These are phyloP conservation scores for Beta corolliflora DNA, from an alignment of 179 eudicot species.

Conservation along the genomic window DNA sequence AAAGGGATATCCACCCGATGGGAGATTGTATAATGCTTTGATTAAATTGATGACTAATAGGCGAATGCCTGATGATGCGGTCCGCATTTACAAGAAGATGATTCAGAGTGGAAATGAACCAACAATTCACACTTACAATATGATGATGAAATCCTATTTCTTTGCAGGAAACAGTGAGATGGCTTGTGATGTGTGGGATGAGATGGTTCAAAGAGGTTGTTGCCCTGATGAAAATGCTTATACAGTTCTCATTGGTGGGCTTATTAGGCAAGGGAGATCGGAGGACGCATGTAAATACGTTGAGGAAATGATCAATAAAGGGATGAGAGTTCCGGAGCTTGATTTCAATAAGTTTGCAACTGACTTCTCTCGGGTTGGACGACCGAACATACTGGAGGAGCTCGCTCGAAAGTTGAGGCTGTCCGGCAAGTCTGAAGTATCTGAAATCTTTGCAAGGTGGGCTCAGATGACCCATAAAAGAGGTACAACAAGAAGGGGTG, in stretches of 20 bases:
- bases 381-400: constrained; percentile 60
- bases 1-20: constrained; percentile 72
- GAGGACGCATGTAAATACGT: constrained; percentile 74
- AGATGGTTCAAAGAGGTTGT: constrained; percentile 72
- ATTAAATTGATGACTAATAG: constrained; percentile 75
- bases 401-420: constrained; percentile 68
- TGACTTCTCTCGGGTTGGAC: constrained; percentile 64
- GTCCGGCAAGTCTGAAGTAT: constrained; percentile 66
- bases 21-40: constrained; percentile 63
- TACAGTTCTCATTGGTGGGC: constrained; percentile 73
- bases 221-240: constrained; percentile 93
- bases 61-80: constrained; percentile 81
- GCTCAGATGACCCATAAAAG: constrained; percentile 60
- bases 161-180: constrained; percentile 50
- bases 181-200: constrained; percentile 80
- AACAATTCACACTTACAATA: constrained; percentile 75
- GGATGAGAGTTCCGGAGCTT: constrained; percentile 85
- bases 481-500: constrained; percentile 20
- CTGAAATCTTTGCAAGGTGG: constrained; percentile 62
- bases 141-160: constrained; percentile 84
- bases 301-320: constrained; percentile 83
- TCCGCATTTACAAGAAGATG: constrained; percentile 76
- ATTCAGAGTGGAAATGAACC: constrained; percentile 56
- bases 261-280: constrained; percentile 66
- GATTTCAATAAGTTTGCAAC: constrained; percentile 70